Percentiles rank a stretch among this genome's conserved stretches.
Evolutionary conservation across 1,284 basidiomycete genomes (phyloP).

Genomic region (Austroboletus niveus): DNA sequence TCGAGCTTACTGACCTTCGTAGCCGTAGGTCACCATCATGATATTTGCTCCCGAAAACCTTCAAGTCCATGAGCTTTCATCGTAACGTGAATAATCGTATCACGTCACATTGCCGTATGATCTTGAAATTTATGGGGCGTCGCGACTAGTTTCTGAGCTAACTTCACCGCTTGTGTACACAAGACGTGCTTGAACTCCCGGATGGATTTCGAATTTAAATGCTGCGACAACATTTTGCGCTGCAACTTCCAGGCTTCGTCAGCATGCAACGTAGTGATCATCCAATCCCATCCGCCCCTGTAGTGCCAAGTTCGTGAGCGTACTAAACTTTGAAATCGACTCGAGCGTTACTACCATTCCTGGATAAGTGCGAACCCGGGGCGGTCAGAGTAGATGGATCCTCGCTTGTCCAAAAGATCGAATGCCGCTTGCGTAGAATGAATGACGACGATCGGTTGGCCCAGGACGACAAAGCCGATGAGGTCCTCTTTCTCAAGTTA

Average conservation of each 20-base stretch:
- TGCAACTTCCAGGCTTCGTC: constrained; percentile 3
- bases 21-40: constrained; percentile 7
- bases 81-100: neutral
- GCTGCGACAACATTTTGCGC: constrained; percentile 4
- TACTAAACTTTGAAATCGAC: neutral
- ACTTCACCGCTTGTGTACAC: neutral
- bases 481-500: neutral
- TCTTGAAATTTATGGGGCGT: constrained; percentile 3
- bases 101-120: constrained; percentile 1
- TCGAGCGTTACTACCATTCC: neutral
- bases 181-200: neutral
- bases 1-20: neutral
- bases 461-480: constrained; percentile 5
- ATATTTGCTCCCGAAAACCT: constrained; percentile 7
- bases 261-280: constrained; percentile 5
- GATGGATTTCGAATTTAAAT: constrained; percentile 1
- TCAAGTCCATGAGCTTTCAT: too few relatives aligned
- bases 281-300: constrained; percentile 10
- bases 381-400: constrained; percentile 8
- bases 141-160: constrained; percentile 1
- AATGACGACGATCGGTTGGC: constrained; percentile 7
- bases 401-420: constrained; percentile 6
- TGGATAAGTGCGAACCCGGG: constrained; percentile 4
- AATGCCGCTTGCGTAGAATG: constrained; percentile 1
- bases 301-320: neutral